Conservation (phyloP, 768 basidiomycete genomes). For the Russula sp. region DNA sequence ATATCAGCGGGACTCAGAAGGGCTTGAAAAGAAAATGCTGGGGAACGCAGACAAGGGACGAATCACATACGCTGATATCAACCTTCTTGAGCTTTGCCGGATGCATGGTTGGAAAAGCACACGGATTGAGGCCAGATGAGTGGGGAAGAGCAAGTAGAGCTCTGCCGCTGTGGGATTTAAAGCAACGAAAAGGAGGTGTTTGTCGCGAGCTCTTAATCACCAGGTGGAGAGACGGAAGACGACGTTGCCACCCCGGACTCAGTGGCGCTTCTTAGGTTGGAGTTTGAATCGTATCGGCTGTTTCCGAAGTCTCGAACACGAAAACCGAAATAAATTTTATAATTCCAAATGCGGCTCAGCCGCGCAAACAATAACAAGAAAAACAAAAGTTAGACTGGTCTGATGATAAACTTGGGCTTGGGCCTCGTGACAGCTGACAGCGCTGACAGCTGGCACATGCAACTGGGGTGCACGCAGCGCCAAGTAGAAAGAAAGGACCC, state of each 20-base stretch:
- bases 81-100: slow-evolving; percentile 84
- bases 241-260: slow-evolving; percentile 3
- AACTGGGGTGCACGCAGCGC: too few relatives aligned
- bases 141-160: slow-evolving; percentile 23
- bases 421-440: not conserved
- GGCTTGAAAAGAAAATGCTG: not conserved
- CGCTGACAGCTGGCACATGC: not conserved
- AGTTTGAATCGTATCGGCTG: slow-evolving; percentile 4
- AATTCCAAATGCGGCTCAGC: not conserved
- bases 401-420: not conserved
- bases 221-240: not conserved
- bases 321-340: not conserved
- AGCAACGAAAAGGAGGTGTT: not conserved
- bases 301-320: not conserved
- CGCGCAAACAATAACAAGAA: not conserved
- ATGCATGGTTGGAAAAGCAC: slow-evolving; percentile 42
- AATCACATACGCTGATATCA: slow-evolving; percentile 74
- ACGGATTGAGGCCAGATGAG: slow-evolving; percentile 11
- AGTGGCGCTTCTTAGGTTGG: not conserved
- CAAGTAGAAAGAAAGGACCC: not conserved
- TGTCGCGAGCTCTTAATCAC: not conserved
- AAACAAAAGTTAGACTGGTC: not conserved
- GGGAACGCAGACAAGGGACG: slow-evolving; percentile 3
- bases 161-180: slow-evolving; percentile 12
- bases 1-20: not conserved